Percentiles rank a stretch among this genome's conserved stretches.
Conservation (phyloP, 495 filamentous ascomycete genomes). For the Hypomontagnella monticulosa region DNA sequence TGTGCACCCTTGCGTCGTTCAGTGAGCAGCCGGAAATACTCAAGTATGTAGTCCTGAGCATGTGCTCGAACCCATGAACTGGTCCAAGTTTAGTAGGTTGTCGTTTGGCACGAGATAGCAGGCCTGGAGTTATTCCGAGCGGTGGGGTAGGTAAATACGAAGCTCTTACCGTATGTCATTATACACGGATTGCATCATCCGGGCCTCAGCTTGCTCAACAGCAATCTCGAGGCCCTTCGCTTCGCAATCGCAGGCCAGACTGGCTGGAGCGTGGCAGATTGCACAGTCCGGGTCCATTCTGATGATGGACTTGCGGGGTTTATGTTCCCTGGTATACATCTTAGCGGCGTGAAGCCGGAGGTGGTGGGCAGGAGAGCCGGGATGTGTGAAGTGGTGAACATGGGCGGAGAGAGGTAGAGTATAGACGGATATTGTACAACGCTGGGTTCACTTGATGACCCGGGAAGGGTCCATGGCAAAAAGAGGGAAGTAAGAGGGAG, state of each 20-base stretch:
- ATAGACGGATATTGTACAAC: constrained; percentile 44
- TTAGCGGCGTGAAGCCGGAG: constrained; percentile 54
- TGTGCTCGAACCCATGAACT: constrained; percentile 76
- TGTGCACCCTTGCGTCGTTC: constrained; percentile 68
- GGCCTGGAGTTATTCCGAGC: constrained; percentile 11
- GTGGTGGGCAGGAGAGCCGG: constrained; percentile 45
- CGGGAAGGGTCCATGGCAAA: constrained; percentile 47
- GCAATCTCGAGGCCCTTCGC: constrained; percentile 72
- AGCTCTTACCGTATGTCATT: constrained; percentile 68
- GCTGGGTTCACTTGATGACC: constrained; percentile 45
- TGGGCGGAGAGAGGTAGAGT: constrained; percentile 35
- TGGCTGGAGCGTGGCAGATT: constrained; percentile 71
- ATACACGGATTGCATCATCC: constrained; percentile 70
- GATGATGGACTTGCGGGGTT: constrained; percentile 59
- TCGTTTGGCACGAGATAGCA: constrained; percentile 7
- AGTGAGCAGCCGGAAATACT: constrained; percentile 70
- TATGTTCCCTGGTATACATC: constrained; percentile 61
- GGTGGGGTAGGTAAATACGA: constrained; percentile 1
- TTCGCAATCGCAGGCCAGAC: constrained; percentile 73
- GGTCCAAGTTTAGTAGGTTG: constrained; percentile 38
- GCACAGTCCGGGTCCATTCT: constrained; percentile 76
- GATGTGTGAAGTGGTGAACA: constrained; percentile 43
- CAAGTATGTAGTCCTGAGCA: constrained; percentile 74
- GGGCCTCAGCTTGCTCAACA: constrained; percentile 70
- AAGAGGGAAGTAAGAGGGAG: constrained; percentile 43